Evolutionary conservation across 768 basidiomycete genomes (phyloP).

Genomic region (Neoboletus brunneissimus): DNA sequence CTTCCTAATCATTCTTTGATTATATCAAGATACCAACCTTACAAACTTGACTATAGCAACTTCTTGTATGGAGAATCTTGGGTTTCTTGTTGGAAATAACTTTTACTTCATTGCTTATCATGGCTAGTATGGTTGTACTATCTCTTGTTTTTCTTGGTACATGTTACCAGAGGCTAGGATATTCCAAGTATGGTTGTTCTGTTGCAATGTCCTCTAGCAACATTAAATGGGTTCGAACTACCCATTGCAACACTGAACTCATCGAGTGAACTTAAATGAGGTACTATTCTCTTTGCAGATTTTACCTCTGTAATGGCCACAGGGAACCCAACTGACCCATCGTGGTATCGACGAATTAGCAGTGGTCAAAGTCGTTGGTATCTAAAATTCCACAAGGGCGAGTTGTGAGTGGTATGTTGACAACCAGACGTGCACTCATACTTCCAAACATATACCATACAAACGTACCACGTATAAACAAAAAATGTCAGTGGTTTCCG

Average conservation of each 20-base stretch:
- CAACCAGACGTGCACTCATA: neutral
- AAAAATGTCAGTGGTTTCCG: neutral
- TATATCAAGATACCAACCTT: neutral
- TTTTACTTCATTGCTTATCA: neutral
- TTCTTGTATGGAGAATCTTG: neutral
- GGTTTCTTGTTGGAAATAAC: neutral
- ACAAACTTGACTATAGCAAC: neutral
- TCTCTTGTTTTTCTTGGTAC: neutral
- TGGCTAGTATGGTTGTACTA: too few species aligned
- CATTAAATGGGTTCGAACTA: too few species aligned
- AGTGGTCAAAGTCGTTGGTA: neutral
- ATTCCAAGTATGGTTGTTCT: neutral
- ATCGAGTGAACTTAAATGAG: too few species aligned
- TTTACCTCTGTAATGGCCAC: too few species aligned
- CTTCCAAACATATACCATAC: neutral
- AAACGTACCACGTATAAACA: neutral
- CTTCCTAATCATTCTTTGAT: neutral
- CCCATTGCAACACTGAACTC: too few species aligned
- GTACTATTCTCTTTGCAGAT: too few species aligned
- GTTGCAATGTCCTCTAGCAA: too few species aligned
- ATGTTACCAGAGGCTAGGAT: neutral
- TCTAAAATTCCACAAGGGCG: neutral
- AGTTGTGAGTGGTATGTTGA: too few species aligned
- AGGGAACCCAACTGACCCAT: too few species aligned
- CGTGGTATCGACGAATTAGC: neutral